Conservation (phyloP, 2,329 filamentous ascomycete species). For the Endoconidiophora polonica region DNA sequence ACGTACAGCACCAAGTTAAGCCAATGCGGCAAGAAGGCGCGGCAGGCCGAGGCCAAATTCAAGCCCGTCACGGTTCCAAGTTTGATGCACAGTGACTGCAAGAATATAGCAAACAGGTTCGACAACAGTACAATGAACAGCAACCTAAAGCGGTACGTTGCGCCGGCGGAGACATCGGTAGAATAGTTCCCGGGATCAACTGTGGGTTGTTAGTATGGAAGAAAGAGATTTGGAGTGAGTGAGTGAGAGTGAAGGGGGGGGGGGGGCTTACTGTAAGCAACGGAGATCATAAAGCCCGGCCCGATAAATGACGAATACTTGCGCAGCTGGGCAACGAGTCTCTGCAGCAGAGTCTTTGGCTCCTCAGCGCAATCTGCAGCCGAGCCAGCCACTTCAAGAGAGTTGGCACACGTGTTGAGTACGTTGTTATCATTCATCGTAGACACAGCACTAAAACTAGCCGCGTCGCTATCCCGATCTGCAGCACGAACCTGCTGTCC, state of each 20-base stretch:
- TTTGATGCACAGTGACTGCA: constrained; percentile 52
- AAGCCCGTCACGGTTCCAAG: constrained; percentile 52
- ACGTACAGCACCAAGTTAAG: constrained; percentile 44
- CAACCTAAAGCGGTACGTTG: constrained; percentile 45
- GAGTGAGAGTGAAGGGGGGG: background rate
- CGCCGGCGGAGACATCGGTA: constrained; percentile 52
- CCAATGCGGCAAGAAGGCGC: constrained; percentile 49
- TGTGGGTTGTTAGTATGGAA: constrained; percentile 14
- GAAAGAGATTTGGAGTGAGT: no score
- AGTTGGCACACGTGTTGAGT: no score
- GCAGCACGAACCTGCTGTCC: background rate
- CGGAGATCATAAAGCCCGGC: constrained; percentile 48
- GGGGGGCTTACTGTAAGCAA: constrained; percentile 35
- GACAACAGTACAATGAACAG: constrained; percentile 53
- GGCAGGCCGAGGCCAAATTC: constrained; percentile 49
- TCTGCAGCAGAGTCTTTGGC: constrained; percentile 4
- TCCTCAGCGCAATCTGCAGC: no score
- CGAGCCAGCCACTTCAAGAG: no score
- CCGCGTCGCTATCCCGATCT: no score
- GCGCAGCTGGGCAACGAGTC: background rate
- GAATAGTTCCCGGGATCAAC: constrained; percentile 52
- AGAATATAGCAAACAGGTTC: constrained; percentile 54
- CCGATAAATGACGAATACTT: constrained; percentile 31
- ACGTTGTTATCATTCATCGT: background rate
- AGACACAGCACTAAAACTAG: no score